A percentile compares a stretch with the other conserved stretches of the same genome.
Evolutionary conservation across 805 yeast genomes (phyloP).

Genomic region (Metschnikowia picachoensis): DNA sequence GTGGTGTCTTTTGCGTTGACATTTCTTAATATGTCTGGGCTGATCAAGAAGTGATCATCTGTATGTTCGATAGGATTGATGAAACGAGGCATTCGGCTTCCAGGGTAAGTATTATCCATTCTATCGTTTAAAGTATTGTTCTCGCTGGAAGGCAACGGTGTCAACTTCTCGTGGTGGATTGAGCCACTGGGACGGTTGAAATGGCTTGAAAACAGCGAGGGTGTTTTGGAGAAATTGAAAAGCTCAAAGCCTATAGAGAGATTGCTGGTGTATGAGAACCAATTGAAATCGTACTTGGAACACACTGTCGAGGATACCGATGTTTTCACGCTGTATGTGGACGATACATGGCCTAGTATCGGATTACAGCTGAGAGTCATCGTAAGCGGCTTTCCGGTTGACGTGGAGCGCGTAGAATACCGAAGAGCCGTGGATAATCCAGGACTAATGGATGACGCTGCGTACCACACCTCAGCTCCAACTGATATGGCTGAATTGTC

Average conservation of each 20-base stretch:
- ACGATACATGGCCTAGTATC: constrained; percentile 79
- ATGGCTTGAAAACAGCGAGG: constrained; percentile 1
- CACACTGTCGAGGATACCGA: constrained; percentile 71
- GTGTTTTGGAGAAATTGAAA: constrained; percentile 47
- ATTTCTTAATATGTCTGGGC: constrained; percentile 18
- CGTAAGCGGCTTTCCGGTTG: constrained; percentile 86
- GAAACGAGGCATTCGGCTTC: background rate
- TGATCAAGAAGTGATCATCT: constrained; percentile 26
- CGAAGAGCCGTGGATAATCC: constrained; percentile 84
- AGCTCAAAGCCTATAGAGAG: constrained; percentile 82
- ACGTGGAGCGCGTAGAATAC: constrained; percentile 79
- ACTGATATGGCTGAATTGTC: constrained; percentile 64
- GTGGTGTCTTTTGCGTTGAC: constrained; percentile 9
- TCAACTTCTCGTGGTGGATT: constrained; percentile 15
- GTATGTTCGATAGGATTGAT: constrained; percentile 7
- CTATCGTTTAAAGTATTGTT: background rate
- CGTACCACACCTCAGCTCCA: constrained; percentile 90
- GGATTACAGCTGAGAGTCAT: constrained; percentile 88
- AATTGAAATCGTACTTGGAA: constrained; percentile 82
- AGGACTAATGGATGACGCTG: constrained; percentile 77
- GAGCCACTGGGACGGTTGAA: constrained; percentile 1
- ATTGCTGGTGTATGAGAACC: constrained; percentile 86
- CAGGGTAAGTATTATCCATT: background rate
- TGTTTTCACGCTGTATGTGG: constrained; percentile 83
- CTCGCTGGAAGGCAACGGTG: constrained; percentile 8